Base-by-base conservation (phyloP, 441 rosid genomes). In the Melastoma candidum region DNA sequence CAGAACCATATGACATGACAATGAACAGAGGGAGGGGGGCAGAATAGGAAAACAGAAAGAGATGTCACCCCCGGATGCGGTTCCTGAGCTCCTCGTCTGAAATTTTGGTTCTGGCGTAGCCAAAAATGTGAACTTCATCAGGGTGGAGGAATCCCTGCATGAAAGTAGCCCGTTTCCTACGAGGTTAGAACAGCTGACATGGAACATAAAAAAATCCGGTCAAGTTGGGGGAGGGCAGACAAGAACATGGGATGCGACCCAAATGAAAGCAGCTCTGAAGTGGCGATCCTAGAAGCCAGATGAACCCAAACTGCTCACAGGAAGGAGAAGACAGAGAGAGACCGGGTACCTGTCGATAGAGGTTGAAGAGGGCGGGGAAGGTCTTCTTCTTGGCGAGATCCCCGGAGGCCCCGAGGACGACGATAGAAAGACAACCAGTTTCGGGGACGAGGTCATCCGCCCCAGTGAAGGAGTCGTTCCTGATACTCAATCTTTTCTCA, bases 341-440 rank as follows among this genome's bases (percentile, higher is more conserved):
- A 17, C 22, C 22, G 22, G 22, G 22, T 17, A 89, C 99, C 96
- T 87, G 95, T 22, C 85, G 83, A 55, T 74, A 89, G 36, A 93
- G 90, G 71, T 89, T 66, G 84, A 80, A 92, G 27, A 92, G 94
- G 7, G 98, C 98, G 24, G 98, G 97, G 60, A 92, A 92, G 58
- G 98, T 92, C 78, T 92, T 92, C 82, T 92, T 92, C 85, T 88
- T 92, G 61, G 98, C 98, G 57, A 92, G 95, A 84, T 92, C 98
- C 71, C 97, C 97, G 59, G 97, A 85, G 57, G 98, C 98, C 67
- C 98, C 98, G 26, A 92, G 90, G 51, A 92, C 97, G 22, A 85
- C 60, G 64, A 92, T 77, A 0, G 99, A 85, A 64, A 94, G 90
- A 68, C 89, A 80, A 48, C 96, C 99, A 59, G 79, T 66, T 77